Evolutionary conservation across 768 basidiomycete species (phyloP).

Genomic region (Lentinula guzmanii): DNA sequence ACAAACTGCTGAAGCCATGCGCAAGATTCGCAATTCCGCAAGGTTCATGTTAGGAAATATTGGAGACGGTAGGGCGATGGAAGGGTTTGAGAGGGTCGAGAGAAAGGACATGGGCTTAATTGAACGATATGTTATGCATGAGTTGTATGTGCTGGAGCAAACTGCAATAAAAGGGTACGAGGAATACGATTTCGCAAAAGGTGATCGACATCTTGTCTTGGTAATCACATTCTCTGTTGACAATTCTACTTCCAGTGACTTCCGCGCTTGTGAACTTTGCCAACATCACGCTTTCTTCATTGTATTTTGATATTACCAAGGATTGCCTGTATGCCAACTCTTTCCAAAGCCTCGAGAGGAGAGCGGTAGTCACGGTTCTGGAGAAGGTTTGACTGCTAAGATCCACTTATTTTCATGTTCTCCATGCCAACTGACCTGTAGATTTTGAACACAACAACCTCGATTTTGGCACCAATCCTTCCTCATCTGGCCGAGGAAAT

Average conservation of each 20-base stretch:
- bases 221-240: neutral
- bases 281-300: conserved; percentile 78
- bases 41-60: conserved; percentile 85
- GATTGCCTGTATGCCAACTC: conserved; percentile 80
- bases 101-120: conserved; percentile 59
- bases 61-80: conserved; percentile 28
- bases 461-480: conserved; percentile 75
- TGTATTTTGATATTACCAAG: conserved; percentile 91
- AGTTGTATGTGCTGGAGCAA: conserved; percentile 68
- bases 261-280: conserved; percentile 70
- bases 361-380: conserved; percentile 64
- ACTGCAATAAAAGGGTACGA: conserved; percentile 64
- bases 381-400: conserved; percentile 43
- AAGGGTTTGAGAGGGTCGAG: conserved; percentile 27
- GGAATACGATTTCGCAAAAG: conserved; percentile 76
- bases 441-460: conserved; percentile 63
- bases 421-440: conserved; percentile 17
- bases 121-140: conserved; percentile 84
- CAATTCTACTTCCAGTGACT: conserved; percentile 44
- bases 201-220: conserved; percentile 28
- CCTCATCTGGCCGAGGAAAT: conserved; percentile 93
- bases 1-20: conserved; percentile 67
- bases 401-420: neutral
- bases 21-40: conserved; percentile 82
- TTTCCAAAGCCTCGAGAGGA: conserved; percentile 43